Evolutionary conservation across 2,329 filamentous ascomycete genomes (phyloP).

Genomic region (Boeremia exigua): DNA sequence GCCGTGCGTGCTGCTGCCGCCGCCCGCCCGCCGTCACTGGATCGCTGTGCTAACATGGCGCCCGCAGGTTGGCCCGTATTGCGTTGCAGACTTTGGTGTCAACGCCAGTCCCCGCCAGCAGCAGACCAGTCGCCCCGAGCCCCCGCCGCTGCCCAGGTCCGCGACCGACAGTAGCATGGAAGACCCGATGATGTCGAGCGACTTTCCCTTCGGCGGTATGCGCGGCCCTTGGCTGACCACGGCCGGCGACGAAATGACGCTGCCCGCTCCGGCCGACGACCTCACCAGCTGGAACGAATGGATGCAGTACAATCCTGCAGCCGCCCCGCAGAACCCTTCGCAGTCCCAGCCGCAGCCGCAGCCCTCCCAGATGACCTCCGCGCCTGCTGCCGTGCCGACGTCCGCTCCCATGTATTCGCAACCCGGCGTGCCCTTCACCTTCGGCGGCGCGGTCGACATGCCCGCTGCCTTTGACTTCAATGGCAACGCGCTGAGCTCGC

Average conservation of each 20-base stretch:
- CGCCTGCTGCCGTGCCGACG: constrained; percentile 33
- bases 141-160: constrained; percentile 15
- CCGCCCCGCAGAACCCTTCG: constrained; percentile 39
- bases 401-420: constrained; percentile 31
- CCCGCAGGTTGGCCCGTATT: constrained; percentile 47
- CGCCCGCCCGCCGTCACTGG: constrained; percentile 4
- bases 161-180: constrained; percentile 36
- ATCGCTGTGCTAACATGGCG: constrained; percentile 34
- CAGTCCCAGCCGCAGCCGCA: constrained; percentile 37
- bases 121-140: constrained; percentile 8
- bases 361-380: constrained; percentile 34
- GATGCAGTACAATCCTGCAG: constrained; percentile 55
- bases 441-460: constrained; percentile 40
- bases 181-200: constrained; percentile 42
- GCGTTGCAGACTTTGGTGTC: constrained; percentile 45
- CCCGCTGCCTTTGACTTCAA: constrained; percentile 46
- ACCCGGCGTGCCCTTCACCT: constrained; percentile 38
- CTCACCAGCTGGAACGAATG: constrained; percentile 54
- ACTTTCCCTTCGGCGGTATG: constrained; percentile 42
- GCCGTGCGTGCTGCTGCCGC: constrained; percentile 42
- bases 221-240: constrained; percentile 46
- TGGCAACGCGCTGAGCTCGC: constrained; percentile 39
- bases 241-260: constrained; percentile 40
- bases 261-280: constrained; percentile 39
- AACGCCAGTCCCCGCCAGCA: constrained; percentile 26